Evolutionary conservation across 306 rosid genomes (phyloP), one percentile per base, ranked within the genome.

Genomic region (Cucurbita pepo): DNA sequence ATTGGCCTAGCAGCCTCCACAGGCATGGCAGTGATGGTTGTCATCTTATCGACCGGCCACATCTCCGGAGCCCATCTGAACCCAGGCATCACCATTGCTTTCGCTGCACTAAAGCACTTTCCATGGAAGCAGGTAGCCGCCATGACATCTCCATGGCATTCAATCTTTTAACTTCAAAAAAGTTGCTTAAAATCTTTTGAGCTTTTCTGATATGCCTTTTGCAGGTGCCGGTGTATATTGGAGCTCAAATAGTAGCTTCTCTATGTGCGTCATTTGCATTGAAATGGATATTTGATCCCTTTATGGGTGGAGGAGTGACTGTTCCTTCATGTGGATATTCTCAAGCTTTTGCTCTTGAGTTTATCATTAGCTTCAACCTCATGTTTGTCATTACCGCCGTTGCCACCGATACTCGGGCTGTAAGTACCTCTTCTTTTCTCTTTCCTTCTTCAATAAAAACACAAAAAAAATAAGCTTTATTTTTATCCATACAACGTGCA

Each of bases 331-430:
- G 83, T 44, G 85, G 79, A 75, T 77, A 83, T 73, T 88, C 85
- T 0, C 92, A 88, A 76, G 91, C 97, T 77, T 90, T 93, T 80
- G 89, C 90, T 73, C 70, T 90, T 41, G 97, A 88, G 73, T 86
- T 90, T 76, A 83, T 90, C 62, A 94, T 90, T 76, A 75, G 77
- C 77, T 94, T 90, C 78, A 90, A 88, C 81, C 97, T 94, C 81
- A 94, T 90, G 97, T 94, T 94, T 55, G 97, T 90, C 59, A 84
- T 87, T 82, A 94, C 98, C n/a, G 98, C 86, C 0, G 95, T 94
- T 0, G 97, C 98, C 79, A 94, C 95, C 63, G 96, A 89, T 79
- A 88, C 94, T 1, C 83, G 94, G 78, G 97, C 95, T 45, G 96
- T 94, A 72, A 80, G 96, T 81, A 13, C 62, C 4, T 53, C 30